These are phyloP conservation scores for Syzygium aromaticum DNA, from an alignment of 345 rosid genomes.

Conservation along the genomic window DNA sequence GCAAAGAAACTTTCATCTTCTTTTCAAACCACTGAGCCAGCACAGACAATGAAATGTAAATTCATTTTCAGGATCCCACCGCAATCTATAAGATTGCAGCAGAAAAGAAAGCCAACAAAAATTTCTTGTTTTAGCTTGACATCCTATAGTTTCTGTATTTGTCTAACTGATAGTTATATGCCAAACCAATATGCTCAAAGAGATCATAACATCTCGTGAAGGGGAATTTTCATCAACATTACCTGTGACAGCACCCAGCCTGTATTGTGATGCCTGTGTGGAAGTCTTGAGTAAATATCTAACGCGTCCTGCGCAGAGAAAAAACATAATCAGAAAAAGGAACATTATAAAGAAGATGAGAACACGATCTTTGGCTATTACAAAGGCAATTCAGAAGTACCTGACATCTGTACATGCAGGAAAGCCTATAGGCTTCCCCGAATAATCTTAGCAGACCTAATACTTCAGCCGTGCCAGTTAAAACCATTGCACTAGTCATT, in stretches of 20 bases:
- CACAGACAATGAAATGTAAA: not conserved
- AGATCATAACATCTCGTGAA: not conserved
- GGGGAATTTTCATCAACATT: not conserved
- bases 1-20: not conserved
- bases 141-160: not conserved
- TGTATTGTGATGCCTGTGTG: conserved; percentile 80
- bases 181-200: not conserved
- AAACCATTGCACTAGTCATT: conserved; percentile 38
- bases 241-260: conserved; percentile 99
- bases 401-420: conserved; percentile 83
- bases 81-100: not conserved
- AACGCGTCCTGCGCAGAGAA: conserved; percentile 65
- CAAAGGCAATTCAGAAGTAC: conserved; percentile 19
- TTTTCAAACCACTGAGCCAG: not conserved
- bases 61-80: not conserved
- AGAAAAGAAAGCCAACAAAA: not conserved
- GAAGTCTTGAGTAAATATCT: conserved; percentile 65
- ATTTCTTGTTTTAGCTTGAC: not conserved
- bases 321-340: conserved; percentile 5
- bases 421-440: conserved; percentile 93
- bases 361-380: not conserved
- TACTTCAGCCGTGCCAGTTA: conserved; percentile 65
- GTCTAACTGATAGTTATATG: not conserved
- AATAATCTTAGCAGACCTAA: conserved; percentile 66
- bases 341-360: not conserved